Base-by-base conservation (phyloP, 202 grass and related monocot genomes). In the Setaria viridis region DNA sequence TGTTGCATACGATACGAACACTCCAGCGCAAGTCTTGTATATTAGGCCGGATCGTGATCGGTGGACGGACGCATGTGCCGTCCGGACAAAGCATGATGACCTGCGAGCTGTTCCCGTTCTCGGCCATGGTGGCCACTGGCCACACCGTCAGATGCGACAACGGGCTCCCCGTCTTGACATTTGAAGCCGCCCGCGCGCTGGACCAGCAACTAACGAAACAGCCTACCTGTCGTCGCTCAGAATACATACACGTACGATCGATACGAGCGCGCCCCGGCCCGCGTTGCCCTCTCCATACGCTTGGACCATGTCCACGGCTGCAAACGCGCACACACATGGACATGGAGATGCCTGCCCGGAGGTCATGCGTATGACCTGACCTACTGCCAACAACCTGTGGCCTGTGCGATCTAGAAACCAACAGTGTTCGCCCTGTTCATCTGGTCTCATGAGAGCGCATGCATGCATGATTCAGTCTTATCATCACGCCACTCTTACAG, bases 81-180 rank as follows among this genome's bases (percentile, higher is more conserved):
- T 60, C 79, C 43, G 69, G 50, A 68, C 30, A 59, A 59, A 42
- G 4, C 79, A 62, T 53, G 77, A 63, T 56, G 88, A 48, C 37
- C 34, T 19, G 47, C 14, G 53, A 21, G 62, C 46, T 50, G 48
- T 67, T 53, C 71, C 19, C 48, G 14, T 13, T 66, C 16, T 5
- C 83, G 14, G 43, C 56, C 54, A 56, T 7, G 53, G 53, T 8
- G 15, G 15, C 50, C 15, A 17, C 14, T 16, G 15, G 15, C 13
- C 16, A 12, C 58, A 72, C 88, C 88, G 62, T 70, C 88, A 67
- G 45, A 80, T 75, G 80, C 79, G 84, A 87, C 75, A 90, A 87
- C 2, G 67, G 29, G 50, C 68, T 54, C 48, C 54, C 13, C 15
- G 58, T 74, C 67, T 79, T 79, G 59, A 83, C 79, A 73, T 72